These are phyloP conservation scores for thale cress (Arabidopsis thaliana) DNA, from an alignment of 345 rosid genomes.

Conservation along the genomic window TAIR10.1 NC_003075.7:16879001-16879500, in stretches of 20 bases:
- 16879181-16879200: neutral
- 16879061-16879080: neutral
- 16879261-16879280: conserved; percentile 38
- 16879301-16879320: conserved; percentile 17
- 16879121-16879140: neutral
- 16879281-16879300: conserved; percentile 44
- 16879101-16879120: conserved; percentile 1
- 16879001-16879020: too few relatives aligned
- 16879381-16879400: too few relatives aligned
- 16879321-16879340: conserved; percentile 19
- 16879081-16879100: neutral
- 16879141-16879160: conserved; percentile 7
- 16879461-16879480: too few relatives aligned
- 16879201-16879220: conserved; percentile 22
- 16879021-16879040: neutral
- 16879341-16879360: neutral
- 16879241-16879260: conserved; percentile 44
- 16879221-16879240: conserved; percentile 44
- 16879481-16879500: too few relatives aligned
- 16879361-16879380: neutral
- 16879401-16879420: too few relatives aligned
- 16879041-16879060: conserved; percentile 1
- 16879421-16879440: too few relatives aligned
- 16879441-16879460: too few relatives aligned
- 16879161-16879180: neutral